Evolutionary conservation across 2,329 filamentous ascomycete genomes (phyloP).

Genomic region (Ceratocystis smalleyi): DNA sequence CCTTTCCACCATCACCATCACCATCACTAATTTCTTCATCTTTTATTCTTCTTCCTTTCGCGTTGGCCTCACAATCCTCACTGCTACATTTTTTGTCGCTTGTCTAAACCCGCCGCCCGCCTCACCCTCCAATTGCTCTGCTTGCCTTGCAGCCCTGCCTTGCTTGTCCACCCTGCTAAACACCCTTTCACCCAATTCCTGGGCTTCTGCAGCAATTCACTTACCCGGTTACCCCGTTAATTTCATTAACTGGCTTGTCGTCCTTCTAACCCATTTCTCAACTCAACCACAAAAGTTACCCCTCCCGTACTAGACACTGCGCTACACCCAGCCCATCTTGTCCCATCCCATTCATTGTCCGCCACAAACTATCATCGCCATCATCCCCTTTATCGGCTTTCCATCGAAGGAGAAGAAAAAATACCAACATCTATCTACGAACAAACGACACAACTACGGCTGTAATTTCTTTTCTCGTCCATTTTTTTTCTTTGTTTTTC

Average conservation of each 20-base stretch:
- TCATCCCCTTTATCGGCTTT: background rate
- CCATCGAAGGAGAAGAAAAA: slow-evolving; percentile 6
- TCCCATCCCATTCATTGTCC: slow-evolving; percentile 6
- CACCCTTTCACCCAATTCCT: background rate
- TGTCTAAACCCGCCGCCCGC: background rate
- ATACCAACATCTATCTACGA: background rate
- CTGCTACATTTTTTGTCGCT: background rate
- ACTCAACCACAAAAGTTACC: slow-evolving; percentile 14
- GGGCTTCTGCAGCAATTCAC: slow-evolving; percentile 10
- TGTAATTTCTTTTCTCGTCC: background rate
- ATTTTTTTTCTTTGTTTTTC: background rate
- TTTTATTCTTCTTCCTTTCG: background rate
- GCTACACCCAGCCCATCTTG: slow-evolving; percentile 4
- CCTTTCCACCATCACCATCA: background rate
- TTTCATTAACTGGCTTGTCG: slow-evolving; percentile 8
- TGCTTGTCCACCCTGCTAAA: background rate
- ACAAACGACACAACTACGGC: background rate
- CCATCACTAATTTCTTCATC: slow-evolving; percentile 2
- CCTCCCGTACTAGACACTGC: slow-evolving; percentile 14
- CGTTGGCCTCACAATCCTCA: background rate
- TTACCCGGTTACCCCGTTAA: slow-evolving; percentile 16
- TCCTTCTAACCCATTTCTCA: slow-evolving; percentile 11
- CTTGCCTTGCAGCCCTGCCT: background rate
- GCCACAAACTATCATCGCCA: slow-evolving; percentile 8
- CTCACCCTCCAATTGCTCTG: background rate